Percentiles rank a stretch among this genome's conserved stretches.
These are phyloP conservation scores for Trypanosomatidae sp. DNA, from an alignment of 208 protist genomes.

Conservation along the genomic window DNA sequence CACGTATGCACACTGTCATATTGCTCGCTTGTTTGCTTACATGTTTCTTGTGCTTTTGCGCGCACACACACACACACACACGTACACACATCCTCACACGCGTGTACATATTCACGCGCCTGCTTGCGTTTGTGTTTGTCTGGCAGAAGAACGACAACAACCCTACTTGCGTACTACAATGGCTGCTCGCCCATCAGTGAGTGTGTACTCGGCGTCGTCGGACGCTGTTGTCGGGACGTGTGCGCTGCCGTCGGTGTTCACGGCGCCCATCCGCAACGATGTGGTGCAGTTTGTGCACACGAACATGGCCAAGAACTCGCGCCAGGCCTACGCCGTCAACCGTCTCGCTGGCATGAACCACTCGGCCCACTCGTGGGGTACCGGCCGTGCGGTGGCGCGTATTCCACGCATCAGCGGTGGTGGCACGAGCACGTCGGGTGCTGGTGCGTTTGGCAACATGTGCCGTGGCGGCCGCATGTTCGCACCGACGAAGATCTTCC, in stretches of 20 bases:
- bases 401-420: constrained; percentile 98
- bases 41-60: too few species aligned
- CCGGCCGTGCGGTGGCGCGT: constrained; percentile 98
- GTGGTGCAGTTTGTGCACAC: constrained; percentile 93
- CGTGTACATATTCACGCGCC: too few species aligned
- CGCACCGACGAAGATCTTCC: constrained; percentile 95
- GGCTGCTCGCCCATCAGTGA: constrained; percentile 74
- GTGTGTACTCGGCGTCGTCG: constrained; percentile 75
- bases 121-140: too few species aligned
- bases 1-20: too few species aligned
- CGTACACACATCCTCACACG: too few species aligned
- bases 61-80: too few species aligned
- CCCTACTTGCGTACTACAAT: too few species aligned
- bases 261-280: constrained; percentile 71
- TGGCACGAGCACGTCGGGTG: constrained; percentile 96
- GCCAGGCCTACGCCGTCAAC: constrained; percentile 96
- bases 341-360: constrained; percentile 92
- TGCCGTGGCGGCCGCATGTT: constrained; percentile 99
- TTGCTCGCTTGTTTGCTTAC: too few species aligned
- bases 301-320: constrained; percentile 96
- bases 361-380: constrained; percentile 99
- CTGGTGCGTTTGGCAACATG: constrained; percentile 99
- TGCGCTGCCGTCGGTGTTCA: constrained; percentile 75
- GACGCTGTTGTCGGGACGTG: constrained; percentile 62
- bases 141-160: too few species aligned